Base-by-base conservation (phyloP, 805 yeast genomes). In the Ogataea wickerhamii region DNA sequence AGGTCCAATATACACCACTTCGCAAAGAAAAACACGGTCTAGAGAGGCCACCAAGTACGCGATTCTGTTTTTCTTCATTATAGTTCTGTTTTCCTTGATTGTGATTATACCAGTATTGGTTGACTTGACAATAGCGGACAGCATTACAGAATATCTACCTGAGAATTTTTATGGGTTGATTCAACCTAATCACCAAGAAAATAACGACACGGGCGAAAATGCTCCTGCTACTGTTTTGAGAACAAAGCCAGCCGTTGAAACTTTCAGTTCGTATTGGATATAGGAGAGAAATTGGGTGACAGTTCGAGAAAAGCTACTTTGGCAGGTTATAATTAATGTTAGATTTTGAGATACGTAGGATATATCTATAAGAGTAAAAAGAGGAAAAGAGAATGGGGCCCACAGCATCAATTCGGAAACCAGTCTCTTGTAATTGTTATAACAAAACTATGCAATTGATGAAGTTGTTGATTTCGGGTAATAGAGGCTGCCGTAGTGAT, bases 201-300 rank as follows among this genome's bases (percentile, higher is more conserved):
- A 80, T 46, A 80, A 82, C 49, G 87, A 82, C 52, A 81, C 87
- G 0, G 87, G 87, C 0, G 64, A 52, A 0, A 58, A 57, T 32
- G 83, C 82, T 0, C 82, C 84, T 0, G 36, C 58, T 1, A 58
- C 63, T 8, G 64, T 78, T 12, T 46, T 64, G 12, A 60, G 52
- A n/a, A 24, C 41, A 2, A 56, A 46, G 23, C 65, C 65, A 16
- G 49, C 43, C 4, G 43, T 41, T 2, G 48, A 44, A 16, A 46
- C 49, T 6, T 49, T 39, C 20, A 46, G 41, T 8, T 54, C 55
- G 1, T 58, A 53, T 30, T 55, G 60, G 61, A 52, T 60, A 26
- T 58, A 38, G 29, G 7, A 26, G 7, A 22, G n/a, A n/a, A n/a
- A n/a, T n/a, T n/a, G n/a, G n/a, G n/a, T n/a, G n/a, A n/a, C n/a